A percentile compares a stretch with the other conserved stretches of the same genome.
Conservation (phyloP, 2,329 filamentous ascomycete genomes). For the Fusarium oxysporum region DNA sequence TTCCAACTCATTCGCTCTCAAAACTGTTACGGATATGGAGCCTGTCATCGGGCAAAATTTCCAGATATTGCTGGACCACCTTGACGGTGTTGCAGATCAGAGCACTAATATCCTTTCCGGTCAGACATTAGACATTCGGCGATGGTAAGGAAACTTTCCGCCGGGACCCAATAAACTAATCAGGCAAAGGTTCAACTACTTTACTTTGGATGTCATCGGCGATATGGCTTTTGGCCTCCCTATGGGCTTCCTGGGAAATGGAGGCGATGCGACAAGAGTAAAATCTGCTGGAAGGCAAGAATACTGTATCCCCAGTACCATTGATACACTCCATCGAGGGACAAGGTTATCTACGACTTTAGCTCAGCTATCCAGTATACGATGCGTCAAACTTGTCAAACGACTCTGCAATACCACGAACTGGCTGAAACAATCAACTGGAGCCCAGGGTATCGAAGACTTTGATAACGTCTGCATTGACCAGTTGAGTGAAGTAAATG, state of each 20-base stretch:
- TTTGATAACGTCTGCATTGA: background rate
- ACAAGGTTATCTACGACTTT: background rate
- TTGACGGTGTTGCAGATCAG: background rate
- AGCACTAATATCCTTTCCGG: too few relatives aligned
- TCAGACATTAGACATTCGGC: background rate
- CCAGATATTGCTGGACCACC: background rate
- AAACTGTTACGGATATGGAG: background rate
- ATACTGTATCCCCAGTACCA: background rate
- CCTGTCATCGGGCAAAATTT: background rate
- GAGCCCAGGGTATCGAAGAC: background rate
- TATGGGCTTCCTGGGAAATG: background rate
- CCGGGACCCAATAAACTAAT: background rate
- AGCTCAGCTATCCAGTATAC: background rate
- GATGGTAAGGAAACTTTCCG: background rate
- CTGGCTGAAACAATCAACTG: background rate
- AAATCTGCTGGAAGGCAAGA: background rate
- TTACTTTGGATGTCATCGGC: background rate
- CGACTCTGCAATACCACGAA: background rate
- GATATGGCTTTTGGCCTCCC: background rate
- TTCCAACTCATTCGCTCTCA: background rate
- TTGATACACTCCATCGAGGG: background rate
- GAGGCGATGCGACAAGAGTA: background rate
- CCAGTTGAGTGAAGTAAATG: background rate
- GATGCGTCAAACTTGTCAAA: background rate
- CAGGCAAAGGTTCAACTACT: background rate